Base-by-base conservation (phyloP, 768 basidiomycete genomes). In the Mrakia gelida region DNA sequence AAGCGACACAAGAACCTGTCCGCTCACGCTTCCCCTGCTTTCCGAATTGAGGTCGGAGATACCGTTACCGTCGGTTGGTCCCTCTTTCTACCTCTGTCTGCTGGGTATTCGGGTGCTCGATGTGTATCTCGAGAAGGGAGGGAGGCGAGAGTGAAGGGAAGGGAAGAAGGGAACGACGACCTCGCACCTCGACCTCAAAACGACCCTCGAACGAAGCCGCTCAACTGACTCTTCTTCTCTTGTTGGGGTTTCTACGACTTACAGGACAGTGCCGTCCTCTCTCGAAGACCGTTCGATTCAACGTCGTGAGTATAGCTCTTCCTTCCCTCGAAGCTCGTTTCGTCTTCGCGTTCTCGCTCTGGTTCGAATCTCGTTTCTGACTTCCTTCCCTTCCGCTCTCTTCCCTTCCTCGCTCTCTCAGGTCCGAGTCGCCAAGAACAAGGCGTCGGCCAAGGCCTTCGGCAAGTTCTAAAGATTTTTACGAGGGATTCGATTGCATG, bases 251-350 rank as follows among this genome's bases (percentile, higher is more conserved):
- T 59, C 59, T n/a, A 3, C 59, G 26, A 9, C 59, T 59, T 28
- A 59, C 59, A 59, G 59, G 94, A 92, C 97, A 99, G 90, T 99
- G 97, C 88, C 92, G 97, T 85, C 97, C 97, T 82, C 87, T 98
- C 83, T 98, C 97, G 80, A 99, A 99, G 87, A 98, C 96, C 49
- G 94, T 98, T 83, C 93, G 97, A 72, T 99, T 99, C 91, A 99
- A 99, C 87, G 97, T 99, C 71, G 73, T 75, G 26, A 52, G 71
- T 73, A 34, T n/a, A 38, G 13, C 65, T 68, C 23, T 68, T 38
- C 34, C 43, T 30, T 32, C 41, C 45, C 45, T 49, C 45, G 45
- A n/a, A 49, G 45, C 21, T 68, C 23, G 21, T 3, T n/a, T 56
- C 56, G 21, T 56, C n/a, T n/a, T n/a, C n/a, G n/a, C n/a, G n/a